A percentile compares a stretch with the other conserved stretches of the same genome.
Conservation (phyloP, 148 eudicot species). For the Suaeda aralocaspica region DNA sequence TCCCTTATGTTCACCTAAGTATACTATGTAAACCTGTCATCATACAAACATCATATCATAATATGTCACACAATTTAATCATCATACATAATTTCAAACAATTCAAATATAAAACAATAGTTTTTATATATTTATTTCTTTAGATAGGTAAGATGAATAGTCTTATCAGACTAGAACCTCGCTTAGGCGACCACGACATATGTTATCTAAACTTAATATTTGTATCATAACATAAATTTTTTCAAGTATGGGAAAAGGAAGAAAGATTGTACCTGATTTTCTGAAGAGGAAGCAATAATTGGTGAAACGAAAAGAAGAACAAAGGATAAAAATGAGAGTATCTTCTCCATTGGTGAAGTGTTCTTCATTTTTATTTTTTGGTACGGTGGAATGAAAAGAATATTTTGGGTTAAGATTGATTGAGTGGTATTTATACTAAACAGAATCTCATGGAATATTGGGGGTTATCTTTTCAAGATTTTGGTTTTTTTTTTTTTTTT, state of each 20-base stretch:
- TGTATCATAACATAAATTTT: no score
- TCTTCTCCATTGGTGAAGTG: slow-evolving; percentile 24
- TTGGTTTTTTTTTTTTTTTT: neutral
- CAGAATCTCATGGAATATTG: slow-evolving; percentile 9
- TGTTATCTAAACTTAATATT: no score
- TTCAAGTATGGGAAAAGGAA: neutral
- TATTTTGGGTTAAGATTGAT: neutral
- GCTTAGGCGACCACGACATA: no score
- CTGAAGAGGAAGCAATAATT: slow-evolving; percentile 24
- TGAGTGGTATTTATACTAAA: slow-evolving; percentile 26
- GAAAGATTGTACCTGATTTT: slow-evolving; percentile 26
- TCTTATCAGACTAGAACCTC: no score
- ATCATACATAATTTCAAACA: neutral
- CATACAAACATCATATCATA: slow-evolving; percentile 28
- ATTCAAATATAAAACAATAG: no score
- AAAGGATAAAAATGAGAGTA: slow-evolving; percentile 16
- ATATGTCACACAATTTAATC: neutral
- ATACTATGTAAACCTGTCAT: slow-evolving; percentile 69
- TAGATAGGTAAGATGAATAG: no score
- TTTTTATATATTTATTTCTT: no score
- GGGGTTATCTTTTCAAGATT: slow-evolving; percentile 10
- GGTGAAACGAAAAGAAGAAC: slow-evolving; percentile 20
- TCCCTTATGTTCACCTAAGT: slow-evolving; percentile 68
- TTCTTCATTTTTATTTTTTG: neutral
- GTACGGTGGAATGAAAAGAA: neutral